Evolutionary conservation across 805 yeast species (phyloP).

Genomic region (Metschnikowia reukaufii): DNA sequence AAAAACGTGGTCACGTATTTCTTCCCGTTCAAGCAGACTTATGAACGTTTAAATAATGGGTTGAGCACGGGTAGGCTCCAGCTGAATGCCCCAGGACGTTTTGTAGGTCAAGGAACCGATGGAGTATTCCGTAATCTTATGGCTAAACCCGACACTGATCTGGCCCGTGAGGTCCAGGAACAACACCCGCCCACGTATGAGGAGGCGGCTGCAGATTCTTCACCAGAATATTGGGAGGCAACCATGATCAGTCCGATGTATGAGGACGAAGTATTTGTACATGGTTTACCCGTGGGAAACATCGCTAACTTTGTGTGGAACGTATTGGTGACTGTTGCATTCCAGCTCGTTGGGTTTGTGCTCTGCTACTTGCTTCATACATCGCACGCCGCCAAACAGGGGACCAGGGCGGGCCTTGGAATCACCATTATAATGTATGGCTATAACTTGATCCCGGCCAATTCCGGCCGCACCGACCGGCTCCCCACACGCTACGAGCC

Average conservation of each 20-base stretch:
- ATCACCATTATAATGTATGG: conserved; percentile 74
- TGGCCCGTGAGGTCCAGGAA: conserved; percentile 40
- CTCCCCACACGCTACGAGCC: conserved; percentile 37
- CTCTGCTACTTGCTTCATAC: conserved; percentile 90
- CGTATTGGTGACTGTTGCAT: conserved; percentile 80
- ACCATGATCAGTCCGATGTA: conserved; percentile 76
- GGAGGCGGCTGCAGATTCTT: conserved; percentile 90
- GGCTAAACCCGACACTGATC: conserved; percentile 76
- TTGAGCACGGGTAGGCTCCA: conserved; percentile 44
- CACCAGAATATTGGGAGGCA: conserved; percentile 97
- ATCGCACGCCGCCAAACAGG: conserved; percentile 95
- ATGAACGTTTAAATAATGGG: conserved; percentile 44
- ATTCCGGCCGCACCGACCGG: conserved; percentile 37
- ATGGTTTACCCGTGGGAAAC: conserved; percentile 94
- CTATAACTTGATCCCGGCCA: conserved; percentile 37
- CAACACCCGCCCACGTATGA: conserved; percentile 83
- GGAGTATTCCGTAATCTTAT: conserved; percentile 92
- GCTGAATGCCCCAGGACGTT: conserved; percentile 42
- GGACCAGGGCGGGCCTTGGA: conserved; percentile 91
- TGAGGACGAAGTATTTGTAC: conserved; percentile 88
- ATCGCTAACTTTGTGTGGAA: conserved; percentile 90
- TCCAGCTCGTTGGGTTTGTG: conserved; percentile 91
- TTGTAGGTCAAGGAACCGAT: conserved; percentile 57
- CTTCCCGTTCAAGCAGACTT: conserved; percentile 43
- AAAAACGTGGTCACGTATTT: conserved; percentile 33